Conservation (phyloP, 2,329 filamentous ascomycete species). For the Ophioceras dolichostomum region DNA sequence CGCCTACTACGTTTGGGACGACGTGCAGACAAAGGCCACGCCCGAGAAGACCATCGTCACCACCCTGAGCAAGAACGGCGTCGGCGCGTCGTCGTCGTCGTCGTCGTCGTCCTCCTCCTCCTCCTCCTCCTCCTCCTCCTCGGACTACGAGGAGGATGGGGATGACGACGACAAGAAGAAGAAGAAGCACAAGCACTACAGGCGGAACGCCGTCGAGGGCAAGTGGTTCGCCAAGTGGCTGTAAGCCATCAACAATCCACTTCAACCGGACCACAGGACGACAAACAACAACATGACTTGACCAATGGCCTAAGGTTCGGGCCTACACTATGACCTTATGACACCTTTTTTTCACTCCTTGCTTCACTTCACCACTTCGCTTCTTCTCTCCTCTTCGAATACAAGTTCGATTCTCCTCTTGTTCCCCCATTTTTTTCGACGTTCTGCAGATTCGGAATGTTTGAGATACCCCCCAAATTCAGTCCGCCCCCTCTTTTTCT, state of each 20-base stretch:
- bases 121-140: too few species aligned
- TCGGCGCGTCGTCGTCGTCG: slow-evolving; percentile 1
- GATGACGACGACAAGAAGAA: slow-evolving; percentile 4
- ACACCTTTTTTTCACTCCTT: too few species aligned
- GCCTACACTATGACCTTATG: background rate
- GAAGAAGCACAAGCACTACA: slow-evolving; percentile 6
- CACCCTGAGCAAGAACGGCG: slow-evolving; percentile 11
- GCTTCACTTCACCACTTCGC: too few species aligned
- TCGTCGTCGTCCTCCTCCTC: too few species aligned
- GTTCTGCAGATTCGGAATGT: background rate
- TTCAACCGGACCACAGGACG: background rate
- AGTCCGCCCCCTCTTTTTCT: background rate
- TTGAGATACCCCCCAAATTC: background rate
- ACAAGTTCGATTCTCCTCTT: background rate
- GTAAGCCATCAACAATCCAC: background rate
- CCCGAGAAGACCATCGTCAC: slow-evolving; percentile 18
- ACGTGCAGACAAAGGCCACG: slow-evolving; percentile 25
- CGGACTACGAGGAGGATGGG: too few species aligned
- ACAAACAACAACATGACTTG: background rate
- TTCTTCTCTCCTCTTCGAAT: background rate
- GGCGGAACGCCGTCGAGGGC: slow-evolving; percentile 11
- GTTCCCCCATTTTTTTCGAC: background rate
- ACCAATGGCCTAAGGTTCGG: too few species aligned
- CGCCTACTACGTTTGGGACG: slow-evolving; percentile 26
- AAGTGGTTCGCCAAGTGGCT: slow-evolving; percentile 1